Percentiles rank a stretch among this genome's conserved stretches.
Evolutionary conservation across 192 early-diverging fungal genomes (phyloP).

Genomic region (Backusella circina): DNA sequence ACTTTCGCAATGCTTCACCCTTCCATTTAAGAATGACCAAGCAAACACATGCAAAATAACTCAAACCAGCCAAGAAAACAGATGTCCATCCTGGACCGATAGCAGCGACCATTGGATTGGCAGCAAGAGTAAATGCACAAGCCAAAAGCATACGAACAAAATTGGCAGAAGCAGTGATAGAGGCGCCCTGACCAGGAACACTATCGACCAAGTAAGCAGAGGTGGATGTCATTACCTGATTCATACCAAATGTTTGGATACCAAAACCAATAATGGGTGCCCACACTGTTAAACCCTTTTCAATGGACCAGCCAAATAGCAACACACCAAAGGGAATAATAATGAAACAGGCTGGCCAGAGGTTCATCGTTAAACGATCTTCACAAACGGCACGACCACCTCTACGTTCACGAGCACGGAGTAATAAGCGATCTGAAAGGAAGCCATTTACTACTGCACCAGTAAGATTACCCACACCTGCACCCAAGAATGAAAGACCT

Average conservation of each 20-base stretch:
- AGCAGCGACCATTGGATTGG: constrained; percentile 36
- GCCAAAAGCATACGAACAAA: constrained; percentile 42
- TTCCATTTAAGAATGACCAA: constrained; percentile 37
- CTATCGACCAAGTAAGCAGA: constrained; percentile 44
- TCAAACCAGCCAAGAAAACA: constrained; percentile 39
- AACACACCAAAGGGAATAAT: constrained; percentile 42
- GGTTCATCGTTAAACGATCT: constrained; percentile 39
- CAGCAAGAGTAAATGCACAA: constrained; percentile 34
- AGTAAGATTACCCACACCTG: constrained; percentile 32
- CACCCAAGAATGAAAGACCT: constrained; percentile 10
- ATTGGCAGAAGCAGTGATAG: constrained; percentile 41
- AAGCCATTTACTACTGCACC: constrained; percentile 37
- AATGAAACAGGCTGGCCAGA: constrained; percentile 36
- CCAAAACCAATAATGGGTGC: constrained; percentile 41
- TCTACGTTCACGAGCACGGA: constrained; percentile 25
- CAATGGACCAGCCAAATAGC: constrained; percentile 43
- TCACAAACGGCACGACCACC: constrained; percentile 34
- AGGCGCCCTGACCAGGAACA: constrained; percentile 44
- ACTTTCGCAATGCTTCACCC: constrained; percentile 34
- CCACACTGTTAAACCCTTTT: constrained; percentile 33
- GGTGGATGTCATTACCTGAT: constrained; percentile 28
- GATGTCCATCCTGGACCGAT: constrained; percentile 39
- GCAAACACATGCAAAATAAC: constrained; percentile 29
- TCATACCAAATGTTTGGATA: constrained; percentile 44
- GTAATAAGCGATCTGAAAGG: constrained; percentile 37